Evolutionary conservation across 495 filamentous ascomycete species (phyloP), one percentile per base, ranked within the genome.

Genomic region (Neurospora sp.): DNA sequence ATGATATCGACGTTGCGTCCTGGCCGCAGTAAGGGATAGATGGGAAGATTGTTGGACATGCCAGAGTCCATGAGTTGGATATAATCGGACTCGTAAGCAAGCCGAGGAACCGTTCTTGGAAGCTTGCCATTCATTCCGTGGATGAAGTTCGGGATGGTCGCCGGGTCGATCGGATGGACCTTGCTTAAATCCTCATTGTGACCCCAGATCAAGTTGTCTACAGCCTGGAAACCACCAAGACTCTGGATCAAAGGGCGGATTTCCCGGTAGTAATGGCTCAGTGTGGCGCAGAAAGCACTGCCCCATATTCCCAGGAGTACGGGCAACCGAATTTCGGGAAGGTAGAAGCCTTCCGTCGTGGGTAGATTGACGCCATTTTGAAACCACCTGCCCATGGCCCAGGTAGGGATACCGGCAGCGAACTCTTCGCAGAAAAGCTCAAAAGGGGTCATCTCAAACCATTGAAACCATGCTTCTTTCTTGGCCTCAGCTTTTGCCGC

Each of bases 31-130:
- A 98, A 87, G 0, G 96, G 96, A 80, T 99, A 99, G 38, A 97
- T 92, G 5, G 96, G 95, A 4, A 99, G 86, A 76, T 99, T 99
- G 79, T 98, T 98, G 70, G 91, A 94, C 94, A 99, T 99, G 14
- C 96, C 96, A 7, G 96, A 93, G 82, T 99, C 96, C 92, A 97
- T 97, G 5, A 98, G 88, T 76, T 96, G 91, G 35, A 98, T 85
- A 76, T 93, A 90, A 41, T 90, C 83, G 23, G 84, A 86, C 69
- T 88, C 84, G 77, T 91, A 89, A 48, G 97, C 89, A 37, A 88
- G 92, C 69, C 91, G 87, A 0, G 96, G 94, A 66, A 90, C 91
- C 3, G 90, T 92, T 0, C 86, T 78, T 1, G 94, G 92, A 40
- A 99, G 84, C 72, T 87, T 85, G 71, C 87, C 88, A 75, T 91